phyloP scores from a whole-genome alignment of 225 moss, liverwort and hornwort species.

The Polytrichum commune region DNA sequence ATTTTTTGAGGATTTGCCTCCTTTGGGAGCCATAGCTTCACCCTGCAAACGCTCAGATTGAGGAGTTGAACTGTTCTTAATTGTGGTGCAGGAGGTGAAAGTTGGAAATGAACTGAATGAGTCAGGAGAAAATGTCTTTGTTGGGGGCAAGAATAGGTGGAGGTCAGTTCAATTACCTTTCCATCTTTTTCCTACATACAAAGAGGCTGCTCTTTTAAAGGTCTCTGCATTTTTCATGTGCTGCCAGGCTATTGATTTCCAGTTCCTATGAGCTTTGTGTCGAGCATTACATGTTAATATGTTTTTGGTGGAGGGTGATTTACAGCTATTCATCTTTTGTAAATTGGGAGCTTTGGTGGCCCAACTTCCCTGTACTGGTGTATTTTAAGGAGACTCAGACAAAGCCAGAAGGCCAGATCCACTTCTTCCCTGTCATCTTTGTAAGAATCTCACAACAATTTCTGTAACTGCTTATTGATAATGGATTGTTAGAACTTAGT shows the following conservation, averaged over 20 bases:
- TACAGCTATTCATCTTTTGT: conserved; percentile 64
- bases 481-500: no score
- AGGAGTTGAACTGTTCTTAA: no score
- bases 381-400: conserved; percentile 91
- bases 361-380: conserved; percentile 75
- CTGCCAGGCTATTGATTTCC: no score
- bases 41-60: no score
- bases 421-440: conserved; percentile 78
- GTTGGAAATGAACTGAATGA: conserved; percentile 68
- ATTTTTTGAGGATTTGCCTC: no score
- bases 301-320: neutral
- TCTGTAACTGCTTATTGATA: neutral
- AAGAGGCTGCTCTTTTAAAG: neutral
- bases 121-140: conserved; percentile 76
- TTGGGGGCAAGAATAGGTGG: conserved; percentile 90
- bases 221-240: neutral
- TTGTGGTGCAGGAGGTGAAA: conserved; percentile 71
- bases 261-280: no score
- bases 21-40: no score
- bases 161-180: conserved; percentile 37
- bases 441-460: conserved; percentile 37
- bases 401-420: conserved; percentile 90
- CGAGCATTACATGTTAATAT: no score
- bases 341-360: conserved; percentile 95
- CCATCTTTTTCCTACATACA: neutral